phyloP scores from a whole-genome alignment of 2,329 filamentous ascomycete species.

The Chaetomiaceae sp. region DNA sequence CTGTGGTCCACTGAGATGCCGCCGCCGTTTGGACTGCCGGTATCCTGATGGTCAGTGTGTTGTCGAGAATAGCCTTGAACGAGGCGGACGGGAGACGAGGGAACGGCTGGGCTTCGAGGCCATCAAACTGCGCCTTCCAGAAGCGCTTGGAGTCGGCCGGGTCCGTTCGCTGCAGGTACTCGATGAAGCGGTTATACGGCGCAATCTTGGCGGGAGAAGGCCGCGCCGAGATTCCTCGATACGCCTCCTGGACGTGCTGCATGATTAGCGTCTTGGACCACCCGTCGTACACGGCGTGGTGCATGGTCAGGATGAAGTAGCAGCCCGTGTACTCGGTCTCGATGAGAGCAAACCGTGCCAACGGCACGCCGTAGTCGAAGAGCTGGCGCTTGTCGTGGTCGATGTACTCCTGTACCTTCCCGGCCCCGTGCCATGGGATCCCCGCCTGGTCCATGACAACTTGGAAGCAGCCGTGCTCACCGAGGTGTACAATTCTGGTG shows the following conservation, averaged over 20 bases:
- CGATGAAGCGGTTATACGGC: conserved; percentile 47
- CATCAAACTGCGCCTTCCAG: conserved; percentile 31
- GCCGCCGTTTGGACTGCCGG: no score
- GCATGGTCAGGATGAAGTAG: conserved; percentile 42
- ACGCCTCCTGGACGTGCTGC: conserved; percentile 47
- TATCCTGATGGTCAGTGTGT: no score
- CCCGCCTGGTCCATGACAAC: conserved; percentile 40
- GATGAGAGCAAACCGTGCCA: conserved; percentile 18
- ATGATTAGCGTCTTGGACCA: conserved; percentile 51
- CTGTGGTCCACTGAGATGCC: conserved; percentile 37
- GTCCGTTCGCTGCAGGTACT: conserved; percentile 38
- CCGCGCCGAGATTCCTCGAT: conserved; percentile 42
- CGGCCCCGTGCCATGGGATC: no score
- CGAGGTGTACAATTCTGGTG: conserved; percentile 45
- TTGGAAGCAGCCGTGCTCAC: conserved; percentile 36
- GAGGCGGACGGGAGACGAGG: conserved; percentile 1
- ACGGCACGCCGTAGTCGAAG: conserved; percentile 29
- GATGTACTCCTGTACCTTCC: no score
- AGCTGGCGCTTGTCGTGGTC: conserved; percentile 29
- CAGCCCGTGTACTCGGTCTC: conserved; percentile 32
- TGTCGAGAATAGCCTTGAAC: neutral
- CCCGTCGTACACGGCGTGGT: conserved; percentile 54
- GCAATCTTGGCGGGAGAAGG: conserved; percentile 35
- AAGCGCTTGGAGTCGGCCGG: conserved; percentile 36
- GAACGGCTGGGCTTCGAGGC: neutral